These are phyloP conservation scores for Penicillium paneum DNA, from an alignment of 2,329 filamentous ascomycete genomes.

Conservation along the genomic window DNA sequence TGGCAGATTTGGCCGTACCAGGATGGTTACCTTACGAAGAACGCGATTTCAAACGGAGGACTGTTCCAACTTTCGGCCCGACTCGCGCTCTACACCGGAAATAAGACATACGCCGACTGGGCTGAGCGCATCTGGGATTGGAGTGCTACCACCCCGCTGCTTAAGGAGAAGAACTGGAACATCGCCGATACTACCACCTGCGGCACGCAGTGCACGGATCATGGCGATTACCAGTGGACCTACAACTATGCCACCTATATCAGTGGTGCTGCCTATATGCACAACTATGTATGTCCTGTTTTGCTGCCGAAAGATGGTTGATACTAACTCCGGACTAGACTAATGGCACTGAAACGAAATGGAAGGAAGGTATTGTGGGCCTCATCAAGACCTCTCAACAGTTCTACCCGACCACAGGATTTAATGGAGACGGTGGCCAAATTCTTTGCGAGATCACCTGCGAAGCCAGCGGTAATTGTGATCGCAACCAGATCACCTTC, in stretches of 20 bases:
- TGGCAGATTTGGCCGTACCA: constrained; percentile 86
- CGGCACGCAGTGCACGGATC: constrained; percentile 49
- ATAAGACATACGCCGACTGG: constrained; percentile 76
- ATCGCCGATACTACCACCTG: constrained; percentile 56
- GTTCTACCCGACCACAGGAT: constrained; percentile 51
- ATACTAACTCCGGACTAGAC: constrained; percentile 31
- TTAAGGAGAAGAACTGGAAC: constrained; percentile 50
- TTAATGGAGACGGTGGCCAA: constrained; percentile 39
- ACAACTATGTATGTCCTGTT: constrained; percentile 46
- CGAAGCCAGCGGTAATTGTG: constrained; percentile 61
- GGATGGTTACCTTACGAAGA: constrained; percentile 61
- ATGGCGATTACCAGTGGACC: constrained; percentile 56
- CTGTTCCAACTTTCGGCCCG: constrained; percentile 62
- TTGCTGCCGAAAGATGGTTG: too few species aligned
- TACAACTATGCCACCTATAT: constrained; percentile 59
- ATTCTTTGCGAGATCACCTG: constrained; percentile 67
- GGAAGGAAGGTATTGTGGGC: constrained; percentile 57
- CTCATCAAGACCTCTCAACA: constrained; percentile 52
- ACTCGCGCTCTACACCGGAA: constrained; percentile 73
- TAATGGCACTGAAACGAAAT: constrained; percentile 44
- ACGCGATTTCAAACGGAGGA: constrained; percentile 57
- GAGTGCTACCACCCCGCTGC: constrained; percentile 52
- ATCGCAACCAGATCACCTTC: constrained; percentile 69
- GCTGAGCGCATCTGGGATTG: constrained; percentile 65
- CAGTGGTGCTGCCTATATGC: constrained; percentile 57